phyloP scores from a whole-genome alignment of 2,329 filamentous ascomycete genomes.

The Chaetomiaceae sp. region DNA sequence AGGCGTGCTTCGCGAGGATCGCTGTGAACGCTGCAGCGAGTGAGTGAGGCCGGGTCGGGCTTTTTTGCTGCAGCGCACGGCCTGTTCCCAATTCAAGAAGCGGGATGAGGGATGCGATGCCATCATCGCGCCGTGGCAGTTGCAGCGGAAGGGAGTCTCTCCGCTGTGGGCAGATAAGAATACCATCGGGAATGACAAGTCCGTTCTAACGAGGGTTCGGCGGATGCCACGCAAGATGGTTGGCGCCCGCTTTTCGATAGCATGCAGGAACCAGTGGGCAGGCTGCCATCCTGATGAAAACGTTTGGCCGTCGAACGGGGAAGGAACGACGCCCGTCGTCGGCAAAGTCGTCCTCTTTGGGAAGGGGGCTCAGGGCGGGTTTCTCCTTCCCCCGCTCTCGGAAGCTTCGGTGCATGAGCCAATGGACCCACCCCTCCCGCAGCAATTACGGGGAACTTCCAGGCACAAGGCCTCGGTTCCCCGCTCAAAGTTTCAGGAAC shows the following conservation, averaged over 20 bases:
- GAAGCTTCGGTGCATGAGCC: not conserved
- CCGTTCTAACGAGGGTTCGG: not conserved
- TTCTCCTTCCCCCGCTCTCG: not conserved
- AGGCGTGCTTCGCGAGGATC: not conserved
- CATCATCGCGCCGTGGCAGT: not conserved
- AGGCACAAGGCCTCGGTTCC: conserved; percentile 3
- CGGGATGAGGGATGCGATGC: not conserved
- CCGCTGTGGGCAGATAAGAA: conserved; percentile 3
- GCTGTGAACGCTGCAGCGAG: too few relatives aligned
- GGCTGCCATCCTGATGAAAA: too few relatives aligned
- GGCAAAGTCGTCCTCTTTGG: conserved; percentile 2
- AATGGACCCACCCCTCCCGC: not conserved
- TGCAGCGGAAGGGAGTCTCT: conserved; percentile 8
- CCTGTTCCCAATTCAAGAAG: conserved; percentile 1
- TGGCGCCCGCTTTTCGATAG: too few relatives aligned
- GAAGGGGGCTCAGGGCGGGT: conserved; percentile 6
- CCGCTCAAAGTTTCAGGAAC: conserved; percentile 19
- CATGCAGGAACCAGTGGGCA: conserved; percentile 15
- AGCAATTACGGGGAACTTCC: conserved; percentile 7
- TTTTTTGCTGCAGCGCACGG: conserved; percentile 12
- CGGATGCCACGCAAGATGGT: too few relatives aligned
- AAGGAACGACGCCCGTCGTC: too few relatives aligned
- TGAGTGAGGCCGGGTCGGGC: too few relatives aligned
- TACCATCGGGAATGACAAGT: not conserved
- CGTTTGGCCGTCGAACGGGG: too few relatives aligned